Conservation (phyloP, 495 filamentous ascomycete species). For the Annulohypoxylon nitens region DNA sequence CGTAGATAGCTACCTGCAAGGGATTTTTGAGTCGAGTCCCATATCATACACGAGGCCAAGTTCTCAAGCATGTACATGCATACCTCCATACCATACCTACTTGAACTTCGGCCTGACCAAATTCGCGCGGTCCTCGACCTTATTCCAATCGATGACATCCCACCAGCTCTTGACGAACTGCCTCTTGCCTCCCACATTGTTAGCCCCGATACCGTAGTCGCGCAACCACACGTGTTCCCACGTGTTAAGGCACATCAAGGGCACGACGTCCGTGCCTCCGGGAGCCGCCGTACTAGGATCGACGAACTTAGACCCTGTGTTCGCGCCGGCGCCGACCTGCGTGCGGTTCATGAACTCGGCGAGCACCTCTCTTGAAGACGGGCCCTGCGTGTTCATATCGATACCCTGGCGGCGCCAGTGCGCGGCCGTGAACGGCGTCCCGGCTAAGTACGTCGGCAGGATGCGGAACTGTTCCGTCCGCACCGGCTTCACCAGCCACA, state of each 20-base stretch:
- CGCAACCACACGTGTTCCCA: constrained; percentile 95
- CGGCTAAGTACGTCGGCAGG: constrained; percentile 90
- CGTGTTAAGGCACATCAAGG: constrained; percentile 90
- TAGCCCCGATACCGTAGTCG: constrained; percentile 77
- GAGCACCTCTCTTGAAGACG: constrained; percentile 28
- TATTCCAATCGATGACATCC: constrained; percentile 85
- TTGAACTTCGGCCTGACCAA: constrained; percentile 31
- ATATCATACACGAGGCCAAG: constrained; percentile 47
- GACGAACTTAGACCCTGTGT: constrained; percentile 48
- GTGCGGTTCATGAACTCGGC: constrained; percentile 51
- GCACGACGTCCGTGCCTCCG: constrained; percentile 77
- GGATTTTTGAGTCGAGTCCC: constrained; percentile 17
- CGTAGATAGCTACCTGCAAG: constrained; percentile 25
- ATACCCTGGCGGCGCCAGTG: constrained; percentile 82
- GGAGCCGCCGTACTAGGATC: constrained; percentile 62
- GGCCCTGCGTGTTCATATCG: constrained; percentile 80
- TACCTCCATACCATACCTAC: no score
- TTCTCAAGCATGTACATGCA: no score
- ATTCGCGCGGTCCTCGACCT: constrained; percentile 64
- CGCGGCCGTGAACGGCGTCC: constrained; percentile 85
- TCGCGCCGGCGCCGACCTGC: constrained; percentile 53
- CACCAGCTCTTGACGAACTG: constrained; percentile 86
- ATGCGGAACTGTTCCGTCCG: constrained; percentile 70
- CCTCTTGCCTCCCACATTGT: constrained; percentile 71
- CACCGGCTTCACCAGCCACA: constrained; percentile 83